Evolutionary conservation across 2,329 filamentous ascomycete genomes (phyloP).

Genomic region (Alternaria panax): DNA sequence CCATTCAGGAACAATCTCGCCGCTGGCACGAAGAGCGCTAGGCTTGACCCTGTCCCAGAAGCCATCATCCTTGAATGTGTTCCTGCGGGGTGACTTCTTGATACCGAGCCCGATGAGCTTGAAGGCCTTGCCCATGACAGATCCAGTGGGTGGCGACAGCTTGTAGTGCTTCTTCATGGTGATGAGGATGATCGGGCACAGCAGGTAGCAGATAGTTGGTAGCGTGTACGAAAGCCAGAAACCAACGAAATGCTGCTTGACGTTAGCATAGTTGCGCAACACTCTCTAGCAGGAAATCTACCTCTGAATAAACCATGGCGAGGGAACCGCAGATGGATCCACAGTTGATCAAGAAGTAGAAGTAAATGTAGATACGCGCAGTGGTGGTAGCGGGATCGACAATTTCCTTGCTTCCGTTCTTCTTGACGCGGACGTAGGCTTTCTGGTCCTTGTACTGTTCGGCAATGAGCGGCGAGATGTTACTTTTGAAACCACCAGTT

Average conservation of each 20-base stretch:
- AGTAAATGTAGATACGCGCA: conserved; percentile 64
- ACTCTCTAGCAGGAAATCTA: not conserved
- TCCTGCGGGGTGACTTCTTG: conserved; percentile 31
- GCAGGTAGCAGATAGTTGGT: conserved; percentile 69
- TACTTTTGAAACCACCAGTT: conserved; percentile 74
- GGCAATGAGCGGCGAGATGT: conserved; percentile 64
- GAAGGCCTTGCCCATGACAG: conserved; percentile 72
- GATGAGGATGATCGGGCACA: conserved; percentile 64
- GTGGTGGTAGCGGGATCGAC: conserved; percentile 72
- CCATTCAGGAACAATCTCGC: conserved; percentile 66
- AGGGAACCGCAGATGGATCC: conserved; percentile 47
- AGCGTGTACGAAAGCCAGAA: conserved; percentile 77
- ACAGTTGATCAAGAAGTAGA: conserved; percentile 49
- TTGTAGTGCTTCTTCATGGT: conserved; percentile 71
- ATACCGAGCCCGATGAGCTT: conserved; percentile 63
- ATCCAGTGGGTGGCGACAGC: conserved; percentile 72
- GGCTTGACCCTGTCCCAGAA: conserved; percentile 73
- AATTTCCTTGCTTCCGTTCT: conserved; percentile 62
- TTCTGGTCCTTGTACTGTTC: conserved; percentile 61
- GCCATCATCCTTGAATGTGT: conserved; percentile 30
- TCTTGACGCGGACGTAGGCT: conserved; percentile 39
- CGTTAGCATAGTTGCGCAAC: not conserved
- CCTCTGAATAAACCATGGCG: conserved; percentile 46
- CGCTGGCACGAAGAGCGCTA: conserved; percentile 45
- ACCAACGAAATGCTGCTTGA: conserved; percentile 49